These are phyloP conservation scores for Seiridium cupressi DNA, from an alignment of 2,329 filamentous ascomycete genomes.

Conservation along the genomic window DNA sequence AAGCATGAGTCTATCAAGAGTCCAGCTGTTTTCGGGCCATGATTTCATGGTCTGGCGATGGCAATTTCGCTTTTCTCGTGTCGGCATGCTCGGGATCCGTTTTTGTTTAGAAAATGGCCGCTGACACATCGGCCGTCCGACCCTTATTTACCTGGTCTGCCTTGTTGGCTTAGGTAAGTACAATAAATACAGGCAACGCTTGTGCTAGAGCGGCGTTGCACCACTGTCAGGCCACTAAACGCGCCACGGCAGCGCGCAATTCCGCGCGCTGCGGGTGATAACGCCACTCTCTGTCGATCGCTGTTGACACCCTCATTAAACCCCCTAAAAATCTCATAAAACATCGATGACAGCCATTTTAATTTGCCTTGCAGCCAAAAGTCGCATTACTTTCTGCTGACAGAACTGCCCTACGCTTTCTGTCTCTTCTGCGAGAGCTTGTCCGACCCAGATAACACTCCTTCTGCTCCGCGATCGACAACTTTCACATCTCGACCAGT, in stretches of 20 bases:
- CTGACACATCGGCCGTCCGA: neutral
- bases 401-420: neutral
- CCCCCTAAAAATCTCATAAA: conserved; percentile 8
- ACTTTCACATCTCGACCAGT: no score
- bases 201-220: neutral
- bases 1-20: no score
- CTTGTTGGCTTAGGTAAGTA: neutral
- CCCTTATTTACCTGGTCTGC: neutral
- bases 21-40: no score
- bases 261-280: conserved; percentile 2
- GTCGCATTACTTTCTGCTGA: neutral
- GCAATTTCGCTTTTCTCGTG: neutral
- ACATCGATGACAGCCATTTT: neutral
- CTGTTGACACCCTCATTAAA: conserved; percentile 2
- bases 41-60: neutral
- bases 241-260: neutral
- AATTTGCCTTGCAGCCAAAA: neutral
- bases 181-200: neutral
- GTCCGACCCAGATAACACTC: neutral
- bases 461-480: no score
- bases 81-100: neutral
- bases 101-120: neutral
- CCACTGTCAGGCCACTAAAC: conserved; percentile 10
- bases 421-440: neutral
- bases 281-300: conserved; percentile 10